phyloP scores from a whole-genome alignment of 495 filamentous ascomycete species.

The Penicillium alfredii region DNA sequence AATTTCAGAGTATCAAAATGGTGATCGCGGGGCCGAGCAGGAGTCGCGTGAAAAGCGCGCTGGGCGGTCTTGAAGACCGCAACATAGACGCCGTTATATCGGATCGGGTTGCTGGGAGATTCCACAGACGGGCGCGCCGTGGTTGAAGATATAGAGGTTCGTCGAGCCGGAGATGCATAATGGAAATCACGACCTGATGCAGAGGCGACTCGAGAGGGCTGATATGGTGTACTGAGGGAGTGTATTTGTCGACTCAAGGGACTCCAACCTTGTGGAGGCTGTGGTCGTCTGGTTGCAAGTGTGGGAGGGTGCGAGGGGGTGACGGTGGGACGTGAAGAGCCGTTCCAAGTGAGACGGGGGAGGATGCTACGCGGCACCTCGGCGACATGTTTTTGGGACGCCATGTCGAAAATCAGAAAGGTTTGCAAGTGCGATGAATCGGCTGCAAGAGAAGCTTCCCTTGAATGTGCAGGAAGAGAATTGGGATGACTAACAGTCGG shows the following conservation, averaged over 20 bases:
- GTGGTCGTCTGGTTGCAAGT: constrained; percentile 23
- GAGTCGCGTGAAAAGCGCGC: constrained; percentile 63
- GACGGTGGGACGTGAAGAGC: constrained; percentile 31
- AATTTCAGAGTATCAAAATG: constrained; percentile 99
- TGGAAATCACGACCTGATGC: constrained; percentile 14
- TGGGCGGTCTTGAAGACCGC: constrained; percentile 38
- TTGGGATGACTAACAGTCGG: no score
- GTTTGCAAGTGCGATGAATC: no score
- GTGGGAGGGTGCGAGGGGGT: constrained; percentile 25
- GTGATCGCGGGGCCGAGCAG: constrained; percentile 62
- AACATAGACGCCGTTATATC: constrained; percentile 46
- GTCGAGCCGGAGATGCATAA: constrained; percentile 18
- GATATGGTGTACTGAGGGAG: constrained; percentile 6
- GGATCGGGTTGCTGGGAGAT: constrained; percentile 27
- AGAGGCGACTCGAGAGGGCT: constrained; percentile 19
- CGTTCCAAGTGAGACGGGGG: constrained; percentile 42
- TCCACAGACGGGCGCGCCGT: constrained; percentile 12
- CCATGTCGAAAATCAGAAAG: no score
- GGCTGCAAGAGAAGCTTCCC: no score
- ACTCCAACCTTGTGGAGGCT: constrained; percentile 19
- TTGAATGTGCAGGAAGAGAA: no score
- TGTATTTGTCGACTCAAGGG: constrained; percentile 22
- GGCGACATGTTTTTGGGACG: constrained; percentile 32
- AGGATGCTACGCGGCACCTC: constrained; percentile 39
- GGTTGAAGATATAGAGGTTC: constrained; percentile 8